A percentile compares a stretch with the other conserved stretches of the same genome.
Evolutionary conservation across 2,329 filamentous ascomycete genomes (phyloP).

Genomic region (Ophiostoma pallidulum): DNA sequence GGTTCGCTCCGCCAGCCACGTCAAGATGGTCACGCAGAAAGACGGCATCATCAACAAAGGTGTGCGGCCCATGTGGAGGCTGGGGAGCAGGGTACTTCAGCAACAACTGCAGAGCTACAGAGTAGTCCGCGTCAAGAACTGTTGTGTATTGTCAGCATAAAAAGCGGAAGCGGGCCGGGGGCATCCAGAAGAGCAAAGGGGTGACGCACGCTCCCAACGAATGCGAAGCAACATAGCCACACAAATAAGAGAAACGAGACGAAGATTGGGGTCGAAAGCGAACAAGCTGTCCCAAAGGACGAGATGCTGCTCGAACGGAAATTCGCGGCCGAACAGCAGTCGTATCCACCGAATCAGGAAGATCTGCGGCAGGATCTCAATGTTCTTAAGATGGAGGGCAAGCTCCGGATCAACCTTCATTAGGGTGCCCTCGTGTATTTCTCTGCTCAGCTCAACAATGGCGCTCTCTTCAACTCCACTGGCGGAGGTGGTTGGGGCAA

Average conservation of each 20-base stretch:
- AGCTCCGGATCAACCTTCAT: slow-evolving; percentile 41
- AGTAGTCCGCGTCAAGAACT: slow-evolving; percentile 85
- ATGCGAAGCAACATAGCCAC: slow-evolving; percentile 89
- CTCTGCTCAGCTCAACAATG: slow-evolving; percentile 77
- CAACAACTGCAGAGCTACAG: slow-evolving; percentile 69
- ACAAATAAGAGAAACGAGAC: slow-evolving; percentile 83
- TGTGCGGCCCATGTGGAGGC: slow-evolving; percentile 56
- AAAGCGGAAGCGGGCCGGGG: background rate
- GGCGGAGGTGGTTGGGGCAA: background rate
- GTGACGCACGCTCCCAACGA: slow-evolving; percentile 68
- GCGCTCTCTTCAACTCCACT: slow-evolving; percentile 38
- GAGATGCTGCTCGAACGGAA: slow-evolving; percentile 76
- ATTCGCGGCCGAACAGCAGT: slow-evolving; percentile 86
- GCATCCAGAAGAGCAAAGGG: background rate
- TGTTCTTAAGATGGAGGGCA: slow-evolving; percentile 59
- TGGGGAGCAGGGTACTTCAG: slow-evolving; percentile 70
- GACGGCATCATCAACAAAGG: slow-evolving; percentile 78
- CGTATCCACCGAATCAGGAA: slow-evolving; percentile 96
- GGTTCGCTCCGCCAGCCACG: slow-evolving; percentile 48
- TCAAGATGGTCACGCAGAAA: slow-evolving; percentile 60
- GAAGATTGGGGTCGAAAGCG: slow-evolving; percentile 69
- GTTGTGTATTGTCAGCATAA: slow-evolving; percentile 3
- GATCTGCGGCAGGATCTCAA: slow-evolving; percentile 92
- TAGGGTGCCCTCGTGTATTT: slow-evolving; percentile 77
- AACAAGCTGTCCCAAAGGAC: slow-evolving; percentile 87